Conservation (phyloP, 495 filamentous ascomycete genomes). For the Penicillium silybi region DNA sequence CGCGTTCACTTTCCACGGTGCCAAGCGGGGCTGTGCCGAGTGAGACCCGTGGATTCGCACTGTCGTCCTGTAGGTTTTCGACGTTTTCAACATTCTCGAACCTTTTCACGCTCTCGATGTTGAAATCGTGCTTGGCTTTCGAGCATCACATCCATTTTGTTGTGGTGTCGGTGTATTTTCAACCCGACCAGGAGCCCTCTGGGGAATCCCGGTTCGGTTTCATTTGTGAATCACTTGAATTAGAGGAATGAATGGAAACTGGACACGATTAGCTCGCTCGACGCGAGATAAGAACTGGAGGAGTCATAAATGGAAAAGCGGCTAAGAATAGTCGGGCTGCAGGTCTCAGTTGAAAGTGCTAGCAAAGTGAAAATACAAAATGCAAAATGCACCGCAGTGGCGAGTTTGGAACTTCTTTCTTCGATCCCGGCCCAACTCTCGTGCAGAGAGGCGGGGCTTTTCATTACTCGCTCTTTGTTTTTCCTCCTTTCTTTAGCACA, state of each 20-base stretch:
- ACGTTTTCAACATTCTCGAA: neutral
- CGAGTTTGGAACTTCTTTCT: conserved; percentile 15
- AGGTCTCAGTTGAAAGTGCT: conserved; percentile 21
- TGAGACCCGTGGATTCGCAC: conserved; percentile 2
- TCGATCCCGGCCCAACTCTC: conserved; percentile 2
- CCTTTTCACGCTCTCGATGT: neutral
- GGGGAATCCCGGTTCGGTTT: neutral
- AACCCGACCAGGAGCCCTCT: neutral
- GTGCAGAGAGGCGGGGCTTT: too few species aligned
- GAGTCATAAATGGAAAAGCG: neutral
- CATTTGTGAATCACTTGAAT: neutral
- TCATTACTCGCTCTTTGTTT: neutral
- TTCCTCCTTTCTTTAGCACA: neutral
- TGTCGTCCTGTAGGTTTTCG: neutral
- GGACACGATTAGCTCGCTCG: neutral
- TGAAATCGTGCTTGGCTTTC: neutral
- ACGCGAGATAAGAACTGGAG: neutral
- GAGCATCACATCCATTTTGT: neutral
- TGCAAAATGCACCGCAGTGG: conserved; percentile 4
- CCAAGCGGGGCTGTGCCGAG: conserved; percentile 27
- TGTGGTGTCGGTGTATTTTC: neutral
- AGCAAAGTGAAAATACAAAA: neutral
- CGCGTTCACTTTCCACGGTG: conserved; percentile 1
- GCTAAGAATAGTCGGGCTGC: conserved; percentile 21
- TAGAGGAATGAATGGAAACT: neutral